These are phyloP conservation scores for Schizosaccharomyces cryophilus DNA, from an alignment of 805 yeast species.

Conservation along the genomic window DNA sequence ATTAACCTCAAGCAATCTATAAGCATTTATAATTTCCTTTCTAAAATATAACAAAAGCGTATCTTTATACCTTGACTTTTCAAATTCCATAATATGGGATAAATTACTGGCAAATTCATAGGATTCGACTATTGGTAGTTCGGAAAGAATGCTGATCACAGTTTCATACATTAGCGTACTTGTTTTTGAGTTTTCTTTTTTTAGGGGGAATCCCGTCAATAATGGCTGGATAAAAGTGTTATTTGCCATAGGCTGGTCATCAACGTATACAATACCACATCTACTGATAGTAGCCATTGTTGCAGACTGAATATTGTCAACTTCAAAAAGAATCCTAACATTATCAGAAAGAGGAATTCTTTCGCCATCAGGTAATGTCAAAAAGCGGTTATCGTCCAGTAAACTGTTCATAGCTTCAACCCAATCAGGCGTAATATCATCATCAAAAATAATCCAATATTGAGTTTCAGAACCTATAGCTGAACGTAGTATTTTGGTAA, in stretches of 20 bases:
- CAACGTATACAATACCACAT: constrained; percentile 71
- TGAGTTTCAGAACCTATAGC: constrained; percentile 36
- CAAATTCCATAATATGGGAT: too few species aligned
- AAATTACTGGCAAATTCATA: too few species aligned
- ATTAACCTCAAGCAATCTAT: too few species aligned
- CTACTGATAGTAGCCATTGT: constrained; percentile 85
- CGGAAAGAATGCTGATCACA: too few species aligned
- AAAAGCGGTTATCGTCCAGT: constrained; percentile 57
- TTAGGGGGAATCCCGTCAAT: not conserved
- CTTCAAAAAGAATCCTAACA: constrained; percentile 52
- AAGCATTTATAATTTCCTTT: too few species aligned
- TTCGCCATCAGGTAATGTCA: constrained; percentile 81
- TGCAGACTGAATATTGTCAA: constrained; percentile 35
- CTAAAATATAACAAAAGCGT: too few species aligned
- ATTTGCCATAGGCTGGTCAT: constrained; percentile 8
- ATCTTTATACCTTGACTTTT: too few species aligned
- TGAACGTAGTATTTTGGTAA: constrained; percentile 39
- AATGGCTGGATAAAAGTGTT: not conserved
- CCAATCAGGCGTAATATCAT: constrained; percentile 87
- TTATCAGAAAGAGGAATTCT: constrained; percentile 41
- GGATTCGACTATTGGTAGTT: too few species aligned
- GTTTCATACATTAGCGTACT: not conserved
- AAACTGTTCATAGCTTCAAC: constrained; percentile 77
- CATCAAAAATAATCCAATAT: constrained; percentile 70
- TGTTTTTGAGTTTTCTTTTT: not conserved